These are phyloP conservation scores for Mycena vulgaris DNA, from an alignment of 768 basidiomycete genomes.

Conservation along the genomic window DNA sequence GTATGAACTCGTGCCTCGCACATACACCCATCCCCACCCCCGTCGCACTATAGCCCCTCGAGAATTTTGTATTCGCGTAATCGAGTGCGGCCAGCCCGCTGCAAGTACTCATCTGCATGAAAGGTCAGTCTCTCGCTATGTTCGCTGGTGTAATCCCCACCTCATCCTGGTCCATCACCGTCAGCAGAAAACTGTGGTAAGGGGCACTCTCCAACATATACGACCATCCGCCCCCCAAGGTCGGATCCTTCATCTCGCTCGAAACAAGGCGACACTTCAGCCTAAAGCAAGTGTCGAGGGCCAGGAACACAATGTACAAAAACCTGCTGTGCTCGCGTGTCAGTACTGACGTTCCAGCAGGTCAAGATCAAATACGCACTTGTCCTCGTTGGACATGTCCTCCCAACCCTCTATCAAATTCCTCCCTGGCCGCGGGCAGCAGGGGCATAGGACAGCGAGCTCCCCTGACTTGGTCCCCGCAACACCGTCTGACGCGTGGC, in stretches of 20 bases:
- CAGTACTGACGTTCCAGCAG: too few relatives aligned
- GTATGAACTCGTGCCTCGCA: background rate
- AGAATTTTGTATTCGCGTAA: too few relatives aligned
- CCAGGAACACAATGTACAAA: constrained; percentile 24
- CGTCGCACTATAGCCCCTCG: too few relatives aligned
- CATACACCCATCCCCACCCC: background rate
- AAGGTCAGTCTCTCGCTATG: background rate
- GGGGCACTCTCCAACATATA: constrained; percentile 31
- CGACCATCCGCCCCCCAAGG: constrained; percentile 14
- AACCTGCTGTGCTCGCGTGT: too few relatives aligned
- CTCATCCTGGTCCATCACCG: constrained; percentile 28
- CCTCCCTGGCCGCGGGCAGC: constrained; percentile 51
- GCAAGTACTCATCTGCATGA: background rate
- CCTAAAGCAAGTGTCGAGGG: constrained; percentile 2
- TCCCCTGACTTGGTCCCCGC: constrained; percentile 42
- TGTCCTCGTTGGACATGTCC: constrained; percentile 22
- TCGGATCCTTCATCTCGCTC: constrained; percentile 20
- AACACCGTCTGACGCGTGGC: constrained; percentile 42
- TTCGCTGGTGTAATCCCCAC: constrained; percentile 20
- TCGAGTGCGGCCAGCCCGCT: too few relatives aligned
- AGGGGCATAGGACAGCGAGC: constrained; percentile 49
- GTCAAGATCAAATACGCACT: too few relatives aligned
- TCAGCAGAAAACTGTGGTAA: constrained; percentile 20
- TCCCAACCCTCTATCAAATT: constrained; percentile 49
- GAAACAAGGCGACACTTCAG: constrained; percentile 20